Percentiles rank a stretch among this genome's conserved stretches.
phyloP scores from a whole-genome alignment of 805 yeast species.

The Saturnispora kantuleensis region DNA sequence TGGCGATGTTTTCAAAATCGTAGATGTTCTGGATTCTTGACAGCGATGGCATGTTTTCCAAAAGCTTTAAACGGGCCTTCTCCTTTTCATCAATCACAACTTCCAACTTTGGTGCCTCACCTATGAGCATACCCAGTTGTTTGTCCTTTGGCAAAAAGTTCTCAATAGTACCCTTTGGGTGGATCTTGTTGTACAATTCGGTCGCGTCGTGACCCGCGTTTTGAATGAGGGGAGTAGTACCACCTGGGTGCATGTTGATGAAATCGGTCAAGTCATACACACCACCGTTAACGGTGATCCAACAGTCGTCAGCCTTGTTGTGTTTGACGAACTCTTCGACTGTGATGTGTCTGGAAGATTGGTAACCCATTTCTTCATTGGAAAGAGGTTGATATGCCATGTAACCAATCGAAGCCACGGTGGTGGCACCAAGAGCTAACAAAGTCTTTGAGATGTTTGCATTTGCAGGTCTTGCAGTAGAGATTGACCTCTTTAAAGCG shows the following conservation, averaged over 20 bases:
- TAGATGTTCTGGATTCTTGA: conserved; percentile 63
- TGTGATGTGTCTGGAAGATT: conserved; percentile 10
- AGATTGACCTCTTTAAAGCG: not conserved
- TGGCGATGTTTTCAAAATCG: conserved; percentile 83
- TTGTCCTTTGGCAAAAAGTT: conserved; percentile 49
- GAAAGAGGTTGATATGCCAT: not conserved
- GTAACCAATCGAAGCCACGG: not conserved
- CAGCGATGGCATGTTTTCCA: conserved; percentile 57
- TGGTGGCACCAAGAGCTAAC: not conserved
- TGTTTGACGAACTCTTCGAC: conserved; percentile 40
- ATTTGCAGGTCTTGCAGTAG: not conserved
- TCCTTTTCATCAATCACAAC: conserved; percentile 34
- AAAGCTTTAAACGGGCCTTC: conserved; percentile 31
- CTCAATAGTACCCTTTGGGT: conserved; percentile 74
- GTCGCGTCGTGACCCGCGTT: conserved; percentile 46
- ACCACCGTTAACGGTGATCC: conserved; percentile 79
- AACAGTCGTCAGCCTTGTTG: conserved; percentile 53
- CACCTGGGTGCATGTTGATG: conserved; percentile 40
- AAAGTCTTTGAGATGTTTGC: not conserved
- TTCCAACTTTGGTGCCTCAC: conserved; percentile 26
- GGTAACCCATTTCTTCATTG: conserved; percentile 7
- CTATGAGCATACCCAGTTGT: conserved; percentile 45
- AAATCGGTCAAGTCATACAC: conserved; percentile 68
- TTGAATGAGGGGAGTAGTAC: conserved; percentile 32
- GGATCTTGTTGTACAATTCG: conserved; percentile 77